These are phyloP conservation scores for Exophiala lecanii-corni DNA, from an alignment of 2,329 filamentous ascomycete genomes.

Conservation along the genomic window DNA sequence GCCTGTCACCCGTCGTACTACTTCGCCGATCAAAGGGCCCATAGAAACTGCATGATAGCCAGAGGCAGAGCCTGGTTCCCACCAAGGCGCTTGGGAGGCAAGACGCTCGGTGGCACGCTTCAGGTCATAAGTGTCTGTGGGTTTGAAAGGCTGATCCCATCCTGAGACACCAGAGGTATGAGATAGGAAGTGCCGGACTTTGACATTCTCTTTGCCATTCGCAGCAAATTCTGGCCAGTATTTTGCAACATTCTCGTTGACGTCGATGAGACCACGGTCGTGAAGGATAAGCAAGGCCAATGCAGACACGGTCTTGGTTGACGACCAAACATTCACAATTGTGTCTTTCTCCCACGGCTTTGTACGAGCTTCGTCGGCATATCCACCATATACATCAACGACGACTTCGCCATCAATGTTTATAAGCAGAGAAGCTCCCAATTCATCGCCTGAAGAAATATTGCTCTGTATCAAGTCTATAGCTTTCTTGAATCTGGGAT, in stretches of 20 bases:
- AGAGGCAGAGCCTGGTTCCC: slow-evolving; percentile 39
- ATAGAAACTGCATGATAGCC: slow-evolving; percentile 41
- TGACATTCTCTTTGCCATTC: slow-evolving; percentile 31
- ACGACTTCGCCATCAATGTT: slow-evolving; percentile 39
- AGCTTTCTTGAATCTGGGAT: slow-evolving; percentile 36
- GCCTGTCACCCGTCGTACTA: slow-evolving; percentile 20
- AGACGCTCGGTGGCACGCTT: slow-evolving; percentile 31
- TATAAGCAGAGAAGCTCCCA: slow-evolving; percentile 44
- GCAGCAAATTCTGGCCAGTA: slow-evolving; percentile 34
- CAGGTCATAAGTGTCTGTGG: slow-evolving; percentile 34
- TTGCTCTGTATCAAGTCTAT: slow-evolving; percentile 33
- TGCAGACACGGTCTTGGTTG: slow-evolving; percentile 28
- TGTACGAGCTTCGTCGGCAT: slow-evolving; percentile 29
- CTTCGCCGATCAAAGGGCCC: slow-evolving; percentile 19
- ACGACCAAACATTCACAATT: slow-evolving; percentile 28
- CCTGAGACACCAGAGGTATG: slow-evolving; percentile 23
- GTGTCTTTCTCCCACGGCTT: slow-evolving; percentile 19
- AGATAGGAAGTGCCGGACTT: slow-evolving; percentile 25
- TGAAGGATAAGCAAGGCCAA: slow-evolving; percentile 28
- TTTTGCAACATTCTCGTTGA: slow-evolving; percentile 27
- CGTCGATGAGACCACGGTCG: slow-evolving; percentile 28
- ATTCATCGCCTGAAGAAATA: slow-evolving; percentile 36
- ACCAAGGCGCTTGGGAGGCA: slow-evolving; percentile 39
- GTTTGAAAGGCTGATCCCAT: slow-evolving; percentile 31
- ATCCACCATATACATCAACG: slow-evolving; percentile 44